Conservation (phyloP, 768 basidiomycete genomes). For the Leucosporidium yakuticum region DNA sequence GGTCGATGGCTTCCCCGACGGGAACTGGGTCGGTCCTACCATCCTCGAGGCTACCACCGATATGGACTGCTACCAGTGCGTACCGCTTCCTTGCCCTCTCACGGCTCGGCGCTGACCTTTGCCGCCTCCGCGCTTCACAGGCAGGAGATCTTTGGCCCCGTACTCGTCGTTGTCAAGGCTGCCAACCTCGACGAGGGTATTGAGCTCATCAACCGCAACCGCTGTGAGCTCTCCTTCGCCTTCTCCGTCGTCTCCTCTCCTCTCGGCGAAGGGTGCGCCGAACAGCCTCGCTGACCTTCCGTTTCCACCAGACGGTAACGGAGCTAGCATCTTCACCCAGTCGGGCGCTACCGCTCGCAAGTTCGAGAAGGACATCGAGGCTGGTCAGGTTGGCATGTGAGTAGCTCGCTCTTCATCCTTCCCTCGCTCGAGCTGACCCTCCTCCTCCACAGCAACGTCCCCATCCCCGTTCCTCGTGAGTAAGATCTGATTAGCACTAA, state of each 20-base stretch:
- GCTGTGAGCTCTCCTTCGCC: constrained; percentile 50
- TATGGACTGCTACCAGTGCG: constrained; percentile 80
- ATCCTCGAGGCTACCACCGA: constrained; percentile 70
- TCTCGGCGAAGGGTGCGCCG: neutral
- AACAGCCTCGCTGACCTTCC: neutral
- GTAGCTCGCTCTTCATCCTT: constrained; percentile 45
- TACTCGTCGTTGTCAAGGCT: constrained; percentile 66
- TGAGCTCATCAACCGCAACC: constrained; percentile 79
- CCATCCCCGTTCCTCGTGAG: constrained; percentile 74
- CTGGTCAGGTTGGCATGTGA: constrained; percentile 71
- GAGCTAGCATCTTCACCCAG: constrained; percentile 92
- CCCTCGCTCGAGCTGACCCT: neutral
- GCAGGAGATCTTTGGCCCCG: constrained; percentile 94
- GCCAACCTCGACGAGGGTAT: constrained; percentile 86
- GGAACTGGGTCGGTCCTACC: constrained; percentile 93
- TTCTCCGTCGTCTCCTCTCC: neutral
- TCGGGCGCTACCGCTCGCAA: constrained; percentile 89
- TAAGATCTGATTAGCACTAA: too few relatives aligned
- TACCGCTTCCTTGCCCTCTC: neutral
- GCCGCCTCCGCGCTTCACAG: constrained; percentile 47
- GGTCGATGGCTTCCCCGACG: constrained; percentile 63
- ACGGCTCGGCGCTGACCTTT: neutral
- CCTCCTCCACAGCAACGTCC: constrained; percentile 54
- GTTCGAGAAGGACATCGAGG: constrained; percentile 80
- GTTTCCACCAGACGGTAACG: constrained; percentile 56